phyloP scores from a whole-genome alignment of 2,329 filamentous ascomycete genomes.

The Biscogniauxia mediterranea region DNA sequence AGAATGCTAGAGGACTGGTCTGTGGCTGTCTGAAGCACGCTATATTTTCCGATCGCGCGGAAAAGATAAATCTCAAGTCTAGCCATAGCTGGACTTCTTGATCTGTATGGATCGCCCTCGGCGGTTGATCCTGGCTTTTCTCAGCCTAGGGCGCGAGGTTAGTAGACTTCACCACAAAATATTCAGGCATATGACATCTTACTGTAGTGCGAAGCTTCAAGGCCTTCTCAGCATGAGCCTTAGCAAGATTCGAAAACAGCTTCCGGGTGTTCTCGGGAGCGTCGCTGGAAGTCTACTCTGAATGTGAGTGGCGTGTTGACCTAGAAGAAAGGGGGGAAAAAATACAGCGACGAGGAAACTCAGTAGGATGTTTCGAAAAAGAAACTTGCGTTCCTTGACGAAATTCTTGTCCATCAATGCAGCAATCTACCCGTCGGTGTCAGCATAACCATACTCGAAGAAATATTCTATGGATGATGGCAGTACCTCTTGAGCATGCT shows the following conservation, averaged over 20 bases:
- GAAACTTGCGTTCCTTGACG: constrained; percentile 44
- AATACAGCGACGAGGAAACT: constrained; percentile 54
- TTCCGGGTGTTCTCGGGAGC: constrained; percentile 48
- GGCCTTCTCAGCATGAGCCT: constrained; percentile 25
- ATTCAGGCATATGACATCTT: background rate
- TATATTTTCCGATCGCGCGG: constrained; percentile 19
- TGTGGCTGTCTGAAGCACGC: constrained; percentile 16
- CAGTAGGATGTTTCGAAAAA: constrained; percentile 56
- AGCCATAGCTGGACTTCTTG: constrained; percentile 27
- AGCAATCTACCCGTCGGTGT: constrained; percentile 44
- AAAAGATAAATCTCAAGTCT: constrained; percentile 19
- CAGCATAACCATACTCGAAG: background rate
- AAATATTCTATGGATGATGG: background rate
- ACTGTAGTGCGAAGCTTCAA: constrained; percentile 21
- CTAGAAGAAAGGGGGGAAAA: background rate
- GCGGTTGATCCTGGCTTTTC: background rate
- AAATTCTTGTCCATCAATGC: constrained; percentile 52
- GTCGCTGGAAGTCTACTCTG: constrained; percentile 13
- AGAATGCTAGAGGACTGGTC: constrained; percentile 21
- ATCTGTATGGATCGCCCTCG: constrained; percentile 14
- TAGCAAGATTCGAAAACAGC: constrained; percentile 50
- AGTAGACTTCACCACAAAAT: background rate
- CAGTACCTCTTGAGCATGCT: constrained; percentile 55
- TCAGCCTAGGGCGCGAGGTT: constrained; percentile 9
- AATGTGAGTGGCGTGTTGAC: constrained; percentile 6